phyloP scores from a whole-genome alignment of 2,329 filamentous ascomycete genomes.

The Xylaria arbuscula region DNA sequence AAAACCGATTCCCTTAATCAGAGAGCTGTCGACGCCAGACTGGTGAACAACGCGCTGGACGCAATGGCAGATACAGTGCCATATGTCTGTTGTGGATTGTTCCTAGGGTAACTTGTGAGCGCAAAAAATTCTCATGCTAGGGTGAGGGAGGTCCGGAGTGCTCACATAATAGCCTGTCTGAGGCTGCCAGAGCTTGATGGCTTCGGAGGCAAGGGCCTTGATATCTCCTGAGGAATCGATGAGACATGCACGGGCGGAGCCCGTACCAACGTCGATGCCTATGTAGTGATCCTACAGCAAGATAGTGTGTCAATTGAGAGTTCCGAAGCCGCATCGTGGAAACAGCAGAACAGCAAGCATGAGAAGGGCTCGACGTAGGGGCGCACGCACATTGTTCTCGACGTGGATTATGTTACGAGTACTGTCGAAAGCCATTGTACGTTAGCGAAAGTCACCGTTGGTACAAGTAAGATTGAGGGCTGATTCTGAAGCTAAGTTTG shows the following conservation, averaged over 20 bases:
- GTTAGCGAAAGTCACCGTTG: slow-evolving; percentile 31
- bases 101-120: slow-evolving; percentile 63
- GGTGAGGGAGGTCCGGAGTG: slow-evolving; percentile 24
- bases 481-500: not conserved
- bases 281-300: slow-evolving; percentile 69
- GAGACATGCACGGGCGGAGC: slow-evolving; percentile 93
- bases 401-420: slow-evolving; percentile 50
- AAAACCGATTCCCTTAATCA: slow-evolving; percentile 92
- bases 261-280: slow-evolving; percentile 96
- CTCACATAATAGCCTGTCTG: slow-evolving; percentile 78
- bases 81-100: slow-evolving; percentile 98
- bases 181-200: slow-evolving; percentile 84
- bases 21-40: slow-evolving; percentile 78
- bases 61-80: slow-evolving; percentile 91
- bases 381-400: slow-evolving; percentile 48
- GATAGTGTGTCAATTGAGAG: slow-evolving; percentile 41
- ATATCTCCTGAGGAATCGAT: slow-evolving; percentile 94
- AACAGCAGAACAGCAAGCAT: not conserved
- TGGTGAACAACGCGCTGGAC: slow-evolving; percentile 85
- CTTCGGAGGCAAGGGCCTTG: slow-evolving; percentile 76
- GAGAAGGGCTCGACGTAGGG: slow-evolving; percentile 6
- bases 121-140: not conserved
- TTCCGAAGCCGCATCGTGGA: slow-evolving; percentile 2
- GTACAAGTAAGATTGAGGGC: slow-evolving; percentile 16
- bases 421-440: slow-evolving; percentile 41